Percentiles rank a stretch among this genome's conserved stretches.
Evolutionary conservation across 2,329 filamentous ascomycete genomes (phyloP).

Genomic region (Fusarium fracticaudum): DNA sequence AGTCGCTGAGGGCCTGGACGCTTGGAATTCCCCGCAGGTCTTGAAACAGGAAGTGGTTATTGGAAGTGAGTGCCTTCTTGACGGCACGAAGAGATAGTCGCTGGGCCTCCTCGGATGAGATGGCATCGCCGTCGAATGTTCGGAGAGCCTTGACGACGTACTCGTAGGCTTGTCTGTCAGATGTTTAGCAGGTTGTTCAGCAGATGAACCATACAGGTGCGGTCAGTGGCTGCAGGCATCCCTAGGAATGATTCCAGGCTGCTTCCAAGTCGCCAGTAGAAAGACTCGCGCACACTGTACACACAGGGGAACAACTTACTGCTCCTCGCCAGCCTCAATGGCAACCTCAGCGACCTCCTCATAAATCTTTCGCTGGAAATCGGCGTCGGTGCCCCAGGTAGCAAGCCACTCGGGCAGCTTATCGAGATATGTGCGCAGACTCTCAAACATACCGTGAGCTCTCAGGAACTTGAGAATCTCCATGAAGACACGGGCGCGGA

Average conservation of each 20-base stretch:
- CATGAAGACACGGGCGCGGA: constrained; percentile 90
- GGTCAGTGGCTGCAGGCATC: background rate
- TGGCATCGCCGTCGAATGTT: constrained; percentile 67
- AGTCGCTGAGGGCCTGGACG: constrained; percentile 86
- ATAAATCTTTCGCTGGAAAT: constrained; percentile 86
- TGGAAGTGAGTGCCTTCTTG: constrained; percentile 63
- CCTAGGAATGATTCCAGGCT: background rate
- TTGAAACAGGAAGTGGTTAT: constrained; percentile 74
- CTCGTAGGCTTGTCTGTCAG: constrained; percentile 68
- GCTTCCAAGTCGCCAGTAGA: background rate
- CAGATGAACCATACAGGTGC: background rate
- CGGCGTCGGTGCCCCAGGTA: constrained; percentile 83
- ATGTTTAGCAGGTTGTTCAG: constrained; percentile 28
- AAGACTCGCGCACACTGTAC: background rate
- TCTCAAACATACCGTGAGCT: constrained; percentile 79
- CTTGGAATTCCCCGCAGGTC: constrained; percentile 84
- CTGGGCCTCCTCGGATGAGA: constrained; percentile 68
- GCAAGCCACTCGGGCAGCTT: constrained; percentile 84
- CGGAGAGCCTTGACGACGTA: constrained; percentile 71
- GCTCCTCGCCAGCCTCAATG: constrained; percentile 77
- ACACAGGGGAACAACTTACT: constrained; percentile 61
- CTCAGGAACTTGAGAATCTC: constrained; percentile 88
- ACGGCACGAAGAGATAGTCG: constrained; percentile 67
- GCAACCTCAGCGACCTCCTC: constrained; percentile 85
- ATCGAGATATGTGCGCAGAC: constrained; percentile 83